Evolutionary conservation across 2,329 filamentous ascomycete genomes (phyloP).

Genomic region (Ilyonectria destructans): DNA sequence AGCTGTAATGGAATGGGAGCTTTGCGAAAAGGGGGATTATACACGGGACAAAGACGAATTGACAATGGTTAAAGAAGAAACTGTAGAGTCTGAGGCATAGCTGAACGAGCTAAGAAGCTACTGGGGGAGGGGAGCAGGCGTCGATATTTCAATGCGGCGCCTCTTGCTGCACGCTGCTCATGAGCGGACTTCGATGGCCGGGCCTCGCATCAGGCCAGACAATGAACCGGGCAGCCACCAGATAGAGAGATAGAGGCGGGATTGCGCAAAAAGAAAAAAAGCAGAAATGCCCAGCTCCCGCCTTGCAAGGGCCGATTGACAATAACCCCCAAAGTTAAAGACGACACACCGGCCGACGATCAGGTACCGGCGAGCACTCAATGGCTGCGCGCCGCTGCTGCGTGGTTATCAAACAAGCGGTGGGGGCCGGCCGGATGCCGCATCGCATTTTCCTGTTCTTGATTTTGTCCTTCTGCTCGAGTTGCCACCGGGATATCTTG

Average conservation of each 20-base stretch:
- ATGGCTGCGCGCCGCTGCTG: constrained; percentile 32
- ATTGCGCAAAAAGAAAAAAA: constrained; percentile 15
- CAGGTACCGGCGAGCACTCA: constrained; percentile 46
- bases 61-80: not conserved
- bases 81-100: not conserved
- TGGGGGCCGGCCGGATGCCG: constrained; percentile 20
- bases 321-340: constrained; percentile 7
- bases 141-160: constrained; percentile 4
- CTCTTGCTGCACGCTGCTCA: not conserved
- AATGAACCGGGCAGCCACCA: constrained; percentile 18
- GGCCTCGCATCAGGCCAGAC: constrained; percentile 17
- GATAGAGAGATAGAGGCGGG: constrained; percentile 20
- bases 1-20: not conserved
- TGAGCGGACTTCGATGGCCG: constrained; percentile 24
- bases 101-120: not conserved
- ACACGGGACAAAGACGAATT: not conserved
- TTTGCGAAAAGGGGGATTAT: not conserved
- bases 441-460: not conserved
- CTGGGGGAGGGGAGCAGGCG: not conserved
- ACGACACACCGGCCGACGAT: constrained; percentile 42
- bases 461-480: not conserved
- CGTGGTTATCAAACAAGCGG: constrained; percentile 19
- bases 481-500: constrained; percentile 6
- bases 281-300: constrained; percentile 4
- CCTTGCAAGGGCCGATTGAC: not conserved